Percentiles rank a stretch among this genome's conserved stretches.
These are phyloP conservation scores for Thalassia testudinum DNA, from an alignment of 116 monocot genomes.

Conservation along the genomic window DNA sequence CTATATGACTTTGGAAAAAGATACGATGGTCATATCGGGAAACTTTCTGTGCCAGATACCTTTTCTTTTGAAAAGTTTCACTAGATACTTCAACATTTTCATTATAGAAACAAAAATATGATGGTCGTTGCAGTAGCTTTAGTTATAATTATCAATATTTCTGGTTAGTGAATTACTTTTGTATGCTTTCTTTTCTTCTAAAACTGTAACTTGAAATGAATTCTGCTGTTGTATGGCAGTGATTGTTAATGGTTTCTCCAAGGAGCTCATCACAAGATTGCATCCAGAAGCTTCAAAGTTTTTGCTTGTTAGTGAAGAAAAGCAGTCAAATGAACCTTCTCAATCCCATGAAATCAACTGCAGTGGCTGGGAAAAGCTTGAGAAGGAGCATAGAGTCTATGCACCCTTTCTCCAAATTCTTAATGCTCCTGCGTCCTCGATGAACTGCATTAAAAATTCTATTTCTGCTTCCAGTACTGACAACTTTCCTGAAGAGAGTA, in stretches of 20 bases:
- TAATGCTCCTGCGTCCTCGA: conserved; percentile 14
- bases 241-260: conserved; percentile 50
- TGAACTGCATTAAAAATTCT: conserved; percentile 25
- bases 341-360: too few species aligned
- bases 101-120: too few species aligned
- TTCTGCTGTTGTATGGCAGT: conserved; percentile 26
- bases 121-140: too few species aligned
- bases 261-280: conserved; percentile 34
- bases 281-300: conserved; percentile 47
- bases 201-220: background rate
- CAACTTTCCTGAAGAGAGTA: conserved; percentile 76
- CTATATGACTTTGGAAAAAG: too few species aligned
- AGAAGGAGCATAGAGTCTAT: conserved; percentile 57
- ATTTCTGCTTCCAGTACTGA: conserved; percentile 91
- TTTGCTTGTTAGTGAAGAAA: conserved; percentile 19
- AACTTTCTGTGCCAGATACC: too few species aligned
- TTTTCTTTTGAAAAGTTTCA: too few species aligned
- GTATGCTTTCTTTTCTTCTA: background rate
- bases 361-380: conserved; percentile 27
- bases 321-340: background rate
- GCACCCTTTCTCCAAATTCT: conserved; percentile 24
- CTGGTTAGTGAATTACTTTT: too few species aligned
- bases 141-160: too few species aligned
- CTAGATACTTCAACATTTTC: too few species aligned
- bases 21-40: too few species aligned